Conservation (phyloP, 225 moss, liverwort and hornwort genomes). For the Rhytidiadelphus loreus region DNA sequence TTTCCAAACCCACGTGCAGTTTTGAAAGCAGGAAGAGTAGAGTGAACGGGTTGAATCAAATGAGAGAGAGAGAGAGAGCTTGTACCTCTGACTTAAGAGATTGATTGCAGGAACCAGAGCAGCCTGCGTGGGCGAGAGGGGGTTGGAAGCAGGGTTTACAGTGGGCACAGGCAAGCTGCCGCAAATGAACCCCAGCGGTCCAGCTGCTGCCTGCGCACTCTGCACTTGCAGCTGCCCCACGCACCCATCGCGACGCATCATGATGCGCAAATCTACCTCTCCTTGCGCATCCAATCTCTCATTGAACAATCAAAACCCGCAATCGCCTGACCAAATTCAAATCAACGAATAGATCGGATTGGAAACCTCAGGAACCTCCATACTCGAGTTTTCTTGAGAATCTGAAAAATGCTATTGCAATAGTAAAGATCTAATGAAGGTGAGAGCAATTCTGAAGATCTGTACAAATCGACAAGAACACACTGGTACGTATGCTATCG, state of each 20-base stretch:
- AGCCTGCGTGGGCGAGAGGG: conserved; percentile 33
- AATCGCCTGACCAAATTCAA: background rate
- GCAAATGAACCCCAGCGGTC: conserved; percentile 88
- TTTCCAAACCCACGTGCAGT: background rate
- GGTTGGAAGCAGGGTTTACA: conserved; percentile 35
- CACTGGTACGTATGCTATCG: background rate
- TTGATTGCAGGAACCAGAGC: conserved; percentile 72
- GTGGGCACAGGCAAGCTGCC: conserved; percentile 96
- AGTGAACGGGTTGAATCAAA: background rate
- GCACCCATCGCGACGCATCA: conserved; percentile 60
- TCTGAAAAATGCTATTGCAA: background rate
- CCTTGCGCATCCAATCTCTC: background rate
- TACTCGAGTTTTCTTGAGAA: background rate
- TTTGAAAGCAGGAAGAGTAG: background rate
- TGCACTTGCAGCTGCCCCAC: conserved; percentile 90
- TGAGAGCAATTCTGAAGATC: background rate
- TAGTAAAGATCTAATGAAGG: background rate
- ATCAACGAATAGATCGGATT: background rate
- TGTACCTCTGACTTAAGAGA: conserved; percentile 64
- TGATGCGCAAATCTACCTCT: conserved; percentile 7
- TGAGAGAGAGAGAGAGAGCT: background rate
- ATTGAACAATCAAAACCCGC: background rate
- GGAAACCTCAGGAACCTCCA: background rate
- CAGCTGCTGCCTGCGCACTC: conserved; percentile 50
- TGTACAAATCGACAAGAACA: background rate